A percentile compares a stretch with the other conserved stretches of the same genome.
Conservation (phyloP, 2,329 filamentous ascomycete genomes). For the Aspergillus carbonarius region DNA sequence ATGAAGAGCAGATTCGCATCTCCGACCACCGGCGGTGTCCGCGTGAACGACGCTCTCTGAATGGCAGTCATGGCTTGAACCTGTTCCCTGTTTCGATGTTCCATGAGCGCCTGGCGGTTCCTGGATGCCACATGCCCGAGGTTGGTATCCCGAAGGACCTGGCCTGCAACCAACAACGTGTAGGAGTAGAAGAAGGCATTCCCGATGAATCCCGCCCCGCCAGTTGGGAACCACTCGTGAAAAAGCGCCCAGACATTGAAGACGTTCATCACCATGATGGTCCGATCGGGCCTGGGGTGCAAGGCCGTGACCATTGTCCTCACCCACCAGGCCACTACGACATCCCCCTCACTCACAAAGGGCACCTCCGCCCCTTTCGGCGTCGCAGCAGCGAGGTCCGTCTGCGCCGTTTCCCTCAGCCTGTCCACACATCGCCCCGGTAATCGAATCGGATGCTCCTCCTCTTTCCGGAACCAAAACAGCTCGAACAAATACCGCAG, state of each 20-base stretch:
- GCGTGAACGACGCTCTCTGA: conserved; percentile 2
- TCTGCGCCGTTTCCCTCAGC: conserved; percentile 25
- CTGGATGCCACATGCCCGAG: conserved; percentile 11
- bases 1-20: conserved; percentile 34
- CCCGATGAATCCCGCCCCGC: conserved; percentile 25
- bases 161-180: conserved; percentile 6
- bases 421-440: conserved; percentile 32
- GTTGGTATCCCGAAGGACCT: conserved; percentile 7
- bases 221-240: conserved; percentile 28
- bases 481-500: conserved; percentile 37
- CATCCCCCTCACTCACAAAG: conserved; percentile 51
- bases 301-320: conserved; percentile 26
- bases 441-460: conserved; percentile 43
- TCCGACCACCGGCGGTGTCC: conserved; percentile 32
- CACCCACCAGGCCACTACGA: conserved; percentile 46
- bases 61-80: conserved; percentile 17
- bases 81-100: conserved; percentile 20
- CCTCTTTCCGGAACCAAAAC: conserved; percentile 30
- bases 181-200: conserved; percentile 13
- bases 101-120: conserved; percentile 16
- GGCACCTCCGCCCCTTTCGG: conserved; percentile 13
- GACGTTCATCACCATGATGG: conserved; percentile 41
- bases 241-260: conserved; percentile 40
- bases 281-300: conserved; percentile 27
- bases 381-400: conserved; percentile 9